phyloP scores from a whole-genome alignment of 768 basidiomycete species.

The Daedalea quercina region DNA sequence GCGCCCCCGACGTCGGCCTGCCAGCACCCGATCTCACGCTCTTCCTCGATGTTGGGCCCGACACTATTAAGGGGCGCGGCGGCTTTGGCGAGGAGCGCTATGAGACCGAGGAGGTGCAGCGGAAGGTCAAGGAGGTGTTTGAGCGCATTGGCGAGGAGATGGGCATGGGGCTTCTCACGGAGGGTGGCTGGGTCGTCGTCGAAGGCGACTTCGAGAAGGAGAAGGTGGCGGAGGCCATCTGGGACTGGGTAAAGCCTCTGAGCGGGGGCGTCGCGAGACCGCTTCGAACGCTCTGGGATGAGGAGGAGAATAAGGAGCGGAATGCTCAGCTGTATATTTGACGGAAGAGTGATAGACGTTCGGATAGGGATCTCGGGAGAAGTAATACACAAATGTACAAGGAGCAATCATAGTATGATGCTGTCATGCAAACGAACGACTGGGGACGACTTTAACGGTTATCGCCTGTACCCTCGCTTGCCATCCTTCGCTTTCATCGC shows the following conservation, averaged over 20 bases:
- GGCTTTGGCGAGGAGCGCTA: constrained; percentile 88
- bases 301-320: constrained; percentile 16
- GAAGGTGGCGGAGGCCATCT: constrained; percentile 48
- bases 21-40: constrained; percentile 85
- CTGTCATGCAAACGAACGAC: not conserved
- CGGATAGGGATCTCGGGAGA: not conserved
- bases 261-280: constrained; percentile 32
- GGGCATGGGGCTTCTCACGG: constrained; percentile 16
- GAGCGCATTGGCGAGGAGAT: constrained; percentile 49
- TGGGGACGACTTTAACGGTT: not conserved
- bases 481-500: constrained; percentile 20
- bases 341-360: not conserved
- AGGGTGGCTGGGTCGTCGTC: constrained; percentile 42
- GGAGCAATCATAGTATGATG: not conserved
- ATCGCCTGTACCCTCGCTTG: constrained; percentile 22
- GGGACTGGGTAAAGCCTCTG: constrained; percentile 42
- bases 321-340: constrained; percentile 14
- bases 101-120: constrained; percentile 74
- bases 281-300: constrained; percentile 47
- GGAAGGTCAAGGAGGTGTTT: constrained; percentile 55
- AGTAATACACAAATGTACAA: not conserved
- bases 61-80: constrained; percentile 57
- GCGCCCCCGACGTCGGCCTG: constrained; percentile 77
- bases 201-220: constrained; percentile 51
- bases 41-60: constrained; percentile 79